Base-by-base conservation (phyloP, 768 basidiomycete species). In the Psilocybe sp. region DNA sequence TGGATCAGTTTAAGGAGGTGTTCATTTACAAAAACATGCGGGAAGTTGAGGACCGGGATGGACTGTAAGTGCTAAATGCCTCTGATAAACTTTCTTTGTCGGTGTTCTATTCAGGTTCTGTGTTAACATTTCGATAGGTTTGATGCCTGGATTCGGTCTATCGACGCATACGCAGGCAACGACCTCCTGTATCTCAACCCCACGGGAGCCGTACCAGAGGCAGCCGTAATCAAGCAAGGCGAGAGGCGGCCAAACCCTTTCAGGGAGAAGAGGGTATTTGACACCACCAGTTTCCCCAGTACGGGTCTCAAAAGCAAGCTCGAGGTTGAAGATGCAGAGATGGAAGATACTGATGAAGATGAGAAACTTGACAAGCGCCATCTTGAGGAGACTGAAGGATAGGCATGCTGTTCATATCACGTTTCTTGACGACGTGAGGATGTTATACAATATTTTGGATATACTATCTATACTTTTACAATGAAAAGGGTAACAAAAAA, bases 11-110 rank as follows among this genome's bases (percentile, higher is more conserved):
- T 75, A 98, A 97, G 70, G 75, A 89, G 60, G 76, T 78, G 58
- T 80, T 81, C 55, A 96, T 99, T 31, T 98, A 98, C 60, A 77
- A 87, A 55, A 81, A 82, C 54, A 89, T 98, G 87, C 81, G 93
- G 41, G 71, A 77, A 52, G 84, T 92, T 20, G 97, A 99, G 67
- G 84, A 90, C 53, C 78, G 75, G 14, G 75, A 80, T 57, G 88
- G 84, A 49, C 69, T 90, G 91, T 93, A 59, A 53, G 93, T 61
- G 20, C 15, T 14, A n/a, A n/a, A n/a, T n/a, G n/a, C n/a, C n/a
- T n/a, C n/a, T n/a, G n/a, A n/a, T n/a, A n/a, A n/a, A n/a, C n/a
- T n/a, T n/a, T n/a, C n/a, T n/a, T n/a, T n/a, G n/a, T n/a, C n/a
- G n/a, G n/a, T 28, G 3, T 46, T 41, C 23, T 19, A 15, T 34